Evolutionary conservation across 78 protist genomes (phyloP), one percentile per base, ranked within the genome.

Genomic region (Acrasis kona): DNA sequence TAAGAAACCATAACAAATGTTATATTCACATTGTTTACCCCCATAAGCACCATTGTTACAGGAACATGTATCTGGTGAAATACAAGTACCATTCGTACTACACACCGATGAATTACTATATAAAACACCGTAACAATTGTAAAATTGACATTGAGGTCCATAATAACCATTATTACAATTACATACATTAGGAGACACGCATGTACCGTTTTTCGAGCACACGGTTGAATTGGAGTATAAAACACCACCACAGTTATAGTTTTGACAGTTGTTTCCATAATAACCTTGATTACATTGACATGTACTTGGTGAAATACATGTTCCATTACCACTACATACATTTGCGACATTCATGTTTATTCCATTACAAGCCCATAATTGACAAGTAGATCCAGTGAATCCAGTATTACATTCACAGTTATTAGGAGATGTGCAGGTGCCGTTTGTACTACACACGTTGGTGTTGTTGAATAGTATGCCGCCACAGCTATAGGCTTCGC

Each of bases 251-350:
- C 61, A 50, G 19, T 19, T n/a, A n/a, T 19, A 19, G 19, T n/a
- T n/a, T 50, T 50, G 34, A 50, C 61, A 50, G 19, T 50, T 50
- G 19, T n/a, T 50, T n/a, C 61, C 61, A 50, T 19, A 50, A 19
- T 19, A 50, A 50, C 19, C 19, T 50, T 19, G 19, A 50, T 50
- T 19, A 50, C 61, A 50, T 50, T 50, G 61, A 50, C 61, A 50
- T n/a, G 19, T 19, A n/a, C 19, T 19, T n/a, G 61, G 61, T n/a
- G 34, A n/a, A n/a, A 19, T 50, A 50, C 61, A 50, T n/a, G 19
- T 50, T n/a, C 61, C 61, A 50, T 50, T 50, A n/a, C 61, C 61
- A 50, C 34, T n/a, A 50, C 61, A 50, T n/a, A 50, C 61, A 50
- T 19, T n/a, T 50, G 19, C 61, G 19, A 19, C 19, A 19, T n/a